Evolutionary conservation across 805 yeast species (phyloP), one percentile per base, ranked within the genome.

Genomic region (Kazachstania psychrophila): DNA sequence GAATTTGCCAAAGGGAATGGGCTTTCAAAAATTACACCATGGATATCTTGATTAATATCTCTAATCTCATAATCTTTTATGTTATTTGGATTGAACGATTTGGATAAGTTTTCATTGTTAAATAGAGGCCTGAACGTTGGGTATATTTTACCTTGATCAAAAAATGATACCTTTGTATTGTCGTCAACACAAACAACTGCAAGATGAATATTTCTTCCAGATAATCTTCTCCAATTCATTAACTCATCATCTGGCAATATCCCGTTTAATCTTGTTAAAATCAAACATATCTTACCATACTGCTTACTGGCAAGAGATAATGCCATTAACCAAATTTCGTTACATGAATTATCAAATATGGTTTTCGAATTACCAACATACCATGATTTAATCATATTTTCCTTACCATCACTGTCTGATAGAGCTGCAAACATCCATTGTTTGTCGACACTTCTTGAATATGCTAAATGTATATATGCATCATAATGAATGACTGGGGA

Each of bases 401-500:
- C 67, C 3, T 66, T 65, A 0, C 95, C 95, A 54, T 72, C 70
- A 33, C 88, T 89, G 51, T 89, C 95, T 0, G 92, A 69, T 94
- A 96, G 86, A 0, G 94, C 79, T 0, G 85, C 94, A 16, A 78
- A 75, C 30, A 86, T 68, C 95, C 96, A 89, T 37, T 74, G 75
- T 42, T 76, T 77, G 55, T 88, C 95, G 3, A 73, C 65, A 0
- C 95, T 80, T 36, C 94, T 58, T 22, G 86, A 85, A 49, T 88
- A 89, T 1, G 95, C 86, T 9, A 92, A 67, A 53, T 92, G 97
- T 16, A 89, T 65, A 47, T 76, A 83, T 1, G 83, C 66, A 49
- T 87, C 95, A 37, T 58, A 60, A 24, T 51, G 52, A n/a, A 56
- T 55, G 2, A 46, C 45, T 1, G 59, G 33, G 1, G 52, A 37